These are phyloP conservation scores for Penicillium nordicum DNA, from an alignment of 2,329 filamentous ascomycete species.

Conservation along the genomic window DNA sequence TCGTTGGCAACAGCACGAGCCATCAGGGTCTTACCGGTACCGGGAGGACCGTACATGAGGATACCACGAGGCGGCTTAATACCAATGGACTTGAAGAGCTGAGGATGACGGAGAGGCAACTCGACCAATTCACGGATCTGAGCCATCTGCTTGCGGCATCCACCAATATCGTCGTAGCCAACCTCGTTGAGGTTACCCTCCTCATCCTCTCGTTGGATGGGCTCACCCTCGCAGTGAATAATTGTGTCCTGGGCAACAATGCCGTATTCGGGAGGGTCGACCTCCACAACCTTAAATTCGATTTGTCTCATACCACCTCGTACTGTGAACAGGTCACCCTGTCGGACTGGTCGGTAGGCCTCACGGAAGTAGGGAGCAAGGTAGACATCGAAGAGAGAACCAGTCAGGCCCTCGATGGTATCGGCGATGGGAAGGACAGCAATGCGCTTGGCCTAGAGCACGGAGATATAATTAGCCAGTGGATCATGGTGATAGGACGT, in stretches of 20 bases:
- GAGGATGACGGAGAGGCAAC: slow-evolving; percentile 90
- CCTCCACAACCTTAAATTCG: slow-evolving; percentile 99
- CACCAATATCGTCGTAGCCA: slow-evolving; percentile 98
- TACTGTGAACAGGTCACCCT: slow-evolving; percentile 96
- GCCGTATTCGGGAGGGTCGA: slow-evolving; percentile 96
- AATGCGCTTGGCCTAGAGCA: slow-evolving; percentile 85
- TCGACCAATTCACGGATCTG: slow-evolving; percentile 99
- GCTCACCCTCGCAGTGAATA: slow-evolving; percentile 97
- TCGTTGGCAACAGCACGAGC: slow-evolving; percentile 98
- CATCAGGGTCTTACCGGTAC: slow-evolving; percentile 99
- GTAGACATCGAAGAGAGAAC: slow-evolving; percentile 97
- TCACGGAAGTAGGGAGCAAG: slow-evolving; percentile 99
- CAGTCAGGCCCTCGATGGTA: slow-evolving; percentile 94
- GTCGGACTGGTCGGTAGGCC: slow-evolving; percentile 93
- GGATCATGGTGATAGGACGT: background rate
- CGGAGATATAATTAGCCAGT: slow-evolving; percentile 21
- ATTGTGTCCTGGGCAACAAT: slow-evolving; percentile 98
- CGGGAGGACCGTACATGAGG: slow-evolving; percentile 90
- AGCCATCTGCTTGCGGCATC: slow-evolving; percentile 99
- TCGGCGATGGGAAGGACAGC: slow-evolving; percentile 97
- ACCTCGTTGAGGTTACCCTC: slow-evolving; percentile 99
- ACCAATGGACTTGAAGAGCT: slow-evolving; percentile 99
- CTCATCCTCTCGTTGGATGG: slow-evolving; percentile 96
- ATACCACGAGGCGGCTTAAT: slow-evolving; percentile 99
- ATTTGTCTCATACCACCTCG: slow-evolving; percentile 98